Conservation (phyloP, 495 filamentous ascomycete genomes). For the Mytilinidion resinicola region DNA sequence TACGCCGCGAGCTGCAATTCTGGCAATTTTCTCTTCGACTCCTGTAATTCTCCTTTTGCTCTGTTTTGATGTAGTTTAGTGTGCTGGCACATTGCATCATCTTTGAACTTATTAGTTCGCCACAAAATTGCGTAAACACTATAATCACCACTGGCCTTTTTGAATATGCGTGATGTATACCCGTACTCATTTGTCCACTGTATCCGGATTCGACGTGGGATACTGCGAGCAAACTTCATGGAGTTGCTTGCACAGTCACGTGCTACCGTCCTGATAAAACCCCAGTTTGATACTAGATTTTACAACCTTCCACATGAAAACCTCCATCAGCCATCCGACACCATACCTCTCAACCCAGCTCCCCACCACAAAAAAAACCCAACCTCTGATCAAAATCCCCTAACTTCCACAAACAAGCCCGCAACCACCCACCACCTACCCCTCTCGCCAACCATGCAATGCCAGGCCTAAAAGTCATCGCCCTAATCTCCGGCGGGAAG, state of each 20-base stretch:
- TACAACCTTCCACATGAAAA: too few relatives aligned
- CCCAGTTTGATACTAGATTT: too few relatives aligned
- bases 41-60: constrained; percentile 16
- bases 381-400: too few relatives aligned
- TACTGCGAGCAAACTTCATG: too few relatives aligned
- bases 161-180: too few relatives aligned
- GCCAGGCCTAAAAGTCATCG: constrained; percentile 66
- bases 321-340: too few relatives aligned
- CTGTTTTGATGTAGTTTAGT: constrained; percentile 10
- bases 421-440: background rate
- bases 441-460: background rate
- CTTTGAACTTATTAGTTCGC: background rate
- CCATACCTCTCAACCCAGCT: too few relatives aligned
- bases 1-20: constrained; percentile 34
- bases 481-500: constrained; percentile 91
- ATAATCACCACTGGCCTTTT: background rate
- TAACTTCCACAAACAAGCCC: background rate
- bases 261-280: too few relatives aligned
- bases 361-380: too few relatives aligned
- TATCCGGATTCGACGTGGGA: too few relatives aligned
- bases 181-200: too few relatives aligned
- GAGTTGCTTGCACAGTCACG: too few relatives aligned
- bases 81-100: constrained; percentile 8
- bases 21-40: constrained; percentile 25
- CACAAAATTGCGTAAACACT: background rate